phyloP scores from a whole-genome alignment of 306 rosid species.

The Acacia confusa region DNA sequence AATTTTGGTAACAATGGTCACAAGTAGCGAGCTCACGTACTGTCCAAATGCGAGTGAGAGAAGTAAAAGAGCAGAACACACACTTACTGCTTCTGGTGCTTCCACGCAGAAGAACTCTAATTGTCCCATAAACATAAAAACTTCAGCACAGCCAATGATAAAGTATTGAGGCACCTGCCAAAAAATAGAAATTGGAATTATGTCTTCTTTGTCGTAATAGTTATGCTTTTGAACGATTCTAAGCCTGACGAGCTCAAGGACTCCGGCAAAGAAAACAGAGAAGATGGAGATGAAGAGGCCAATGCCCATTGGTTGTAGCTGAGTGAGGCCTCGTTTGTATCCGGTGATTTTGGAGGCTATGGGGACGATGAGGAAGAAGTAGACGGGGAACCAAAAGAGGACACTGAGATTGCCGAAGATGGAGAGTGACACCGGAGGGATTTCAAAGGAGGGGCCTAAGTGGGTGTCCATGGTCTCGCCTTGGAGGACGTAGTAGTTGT shows the following conservation, averaged over 20 bases:
- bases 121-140: slow-evolving; percentile 74
- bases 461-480: slow-evolving; percentile 60
- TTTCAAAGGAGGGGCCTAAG: slow-evolving; percentile 50
- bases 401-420: slow-evolving; percentile 77
- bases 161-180: slow-evolving; percentile 96
- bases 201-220: slow-evolving; percentile 46
- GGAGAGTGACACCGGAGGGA: slow-evolving; percentile 72
- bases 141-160: slow-evolving; percentile 76
- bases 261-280: slow-evolving; percentile 67
- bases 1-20: slow-evolving; percentile 58
- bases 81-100: slow-evolving; percentile 87
- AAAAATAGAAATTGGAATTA: slow-evolving; percentile 72
- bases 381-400: slow-evolving; percentile 84
- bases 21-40: slow-evolving; percentile 79
- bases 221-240: slow-evolving; percentile 46
- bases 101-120: slow-evolving; percentile 81
- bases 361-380: slow-evolving; percentile 70
- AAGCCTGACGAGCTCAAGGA: slow-evolving; percentile 69
- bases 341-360: slow-evolving; percentile 54
- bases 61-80: slow-evolving; percentile 75
- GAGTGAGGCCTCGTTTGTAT: slow-evolving; percentile 68
- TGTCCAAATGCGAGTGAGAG: slow-evolving; percentile 72
- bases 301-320: slow-evolving; percentile 84
- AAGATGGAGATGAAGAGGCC: slow-evolving; percentile 76
- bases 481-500: slow-evolving; percentile 73